Conservation (phyloP, 2,329 filamentous ascomycete genomes). For the Phialophora expanda region DNA sequence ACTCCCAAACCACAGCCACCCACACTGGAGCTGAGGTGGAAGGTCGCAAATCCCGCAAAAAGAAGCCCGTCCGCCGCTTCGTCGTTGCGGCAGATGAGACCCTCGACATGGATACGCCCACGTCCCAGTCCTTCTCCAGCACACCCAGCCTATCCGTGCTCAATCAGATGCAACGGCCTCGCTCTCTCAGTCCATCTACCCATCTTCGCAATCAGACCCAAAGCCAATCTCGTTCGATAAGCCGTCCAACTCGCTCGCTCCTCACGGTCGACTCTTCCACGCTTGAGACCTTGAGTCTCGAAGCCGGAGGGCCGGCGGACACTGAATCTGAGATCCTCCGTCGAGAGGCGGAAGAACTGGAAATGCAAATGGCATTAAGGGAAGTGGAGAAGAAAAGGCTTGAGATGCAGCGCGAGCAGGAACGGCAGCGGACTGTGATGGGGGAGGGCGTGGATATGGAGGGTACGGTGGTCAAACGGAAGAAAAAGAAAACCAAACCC, state of each 20-base stretch:
- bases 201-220: conserved; percentile 8
- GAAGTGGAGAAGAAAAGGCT: conserved; percentile 85
- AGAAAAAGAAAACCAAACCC: conserved; percentile 64
- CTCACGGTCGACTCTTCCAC: conserved; percentile 87
- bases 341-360: conserved; percentile 76
- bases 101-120: conserved; percentile 51
- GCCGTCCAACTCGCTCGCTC: conserved; percentile 64
- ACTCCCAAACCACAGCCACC: conserved; percentile 45
- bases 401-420: conserved; percentile 71
- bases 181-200: conserved; percentile 27
- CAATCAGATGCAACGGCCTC: conserved; percentile 22
- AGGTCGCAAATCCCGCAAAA: conserved; percentile 41
- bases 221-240: conserved; percentile 3
- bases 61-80: conserved; percentile 61
- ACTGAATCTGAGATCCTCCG: conserved; percentile 56
- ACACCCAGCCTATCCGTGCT: conserved; percentile 29
- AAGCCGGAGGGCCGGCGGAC: conserved; percentile 52
- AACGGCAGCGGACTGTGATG: conserved; percentile 48
- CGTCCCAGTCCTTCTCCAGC: conserved; percentile 49
- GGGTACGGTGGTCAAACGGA: conserved; percentile 58
- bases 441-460: conserved; percentile 56
- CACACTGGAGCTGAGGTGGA: conserved; percentile 7
- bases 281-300: conserved; percentile 73
- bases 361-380: conserved; percentile 86
- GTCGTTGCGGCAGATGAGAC: conserved; percentile 76